Base-by-base conservation (phyloP, 1,284 basidiomycete species). In the Cutaneotrichosporon cutaneum region DNA sequence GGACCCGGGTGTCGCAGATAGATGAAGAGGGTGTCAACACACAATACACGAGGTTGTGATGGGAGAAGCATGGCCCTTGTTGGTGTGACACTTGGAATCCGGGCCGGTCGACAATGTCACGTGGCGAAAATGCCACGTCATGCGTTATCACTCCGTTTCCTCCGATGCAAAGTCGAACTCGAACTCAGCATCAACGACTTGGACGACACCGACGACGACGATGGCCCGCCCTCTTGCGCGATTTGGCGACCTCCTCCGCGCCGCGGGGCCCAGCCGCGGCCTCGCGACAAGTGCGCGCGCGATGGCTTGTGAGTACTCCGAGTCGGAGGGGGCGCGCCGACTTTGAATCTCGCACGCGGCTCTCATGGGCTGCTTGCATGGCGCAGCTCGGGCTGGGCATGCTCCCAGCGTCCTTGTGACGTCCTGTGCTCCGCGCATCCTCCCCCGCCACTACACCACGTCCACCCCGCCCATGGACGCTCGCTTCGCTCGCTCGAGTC, bases 191-290 rank as follows among this genome's bases (percentile, higher is more conserved):
- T n/a, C n/a, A n/a, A 18, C 50, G 16, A n/a, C 18, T 18, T 7
- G 8, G 7, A 42, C 39, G 18, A 39, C 9, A 39, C 13, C 36
- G 36, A 42, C 39, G 18, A 42, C 39, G 39, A 42, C 39, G 18
- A 42, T 42, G 39, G 39, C 9, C 39, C 56, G 60, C 44, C 14
- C 55, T 24, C 35, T 57, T 14, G 36, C 56, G 35, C 62, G 62
- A 36, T 39, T 42, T 16, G 39, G 18, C 6, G 11, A 9, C 7
- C 39, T 42, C 39, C n/a, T n/a, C n/a, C n/a, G n/a, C n/a, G n/a
- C n/a, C n/a, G 62, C 59, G 9, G 56, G 59, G 14, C 60, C 62
- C 30, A 56, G 62, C 55, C 47, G 48, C 21, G 59, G 56, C 10
- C 55, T 64, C 22, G 53, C 62, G 16, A 45, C 42, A 27, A 50